Conservation (phyloP, 768 basidiomycete species). For the Russula ochroleuca region DNA sequence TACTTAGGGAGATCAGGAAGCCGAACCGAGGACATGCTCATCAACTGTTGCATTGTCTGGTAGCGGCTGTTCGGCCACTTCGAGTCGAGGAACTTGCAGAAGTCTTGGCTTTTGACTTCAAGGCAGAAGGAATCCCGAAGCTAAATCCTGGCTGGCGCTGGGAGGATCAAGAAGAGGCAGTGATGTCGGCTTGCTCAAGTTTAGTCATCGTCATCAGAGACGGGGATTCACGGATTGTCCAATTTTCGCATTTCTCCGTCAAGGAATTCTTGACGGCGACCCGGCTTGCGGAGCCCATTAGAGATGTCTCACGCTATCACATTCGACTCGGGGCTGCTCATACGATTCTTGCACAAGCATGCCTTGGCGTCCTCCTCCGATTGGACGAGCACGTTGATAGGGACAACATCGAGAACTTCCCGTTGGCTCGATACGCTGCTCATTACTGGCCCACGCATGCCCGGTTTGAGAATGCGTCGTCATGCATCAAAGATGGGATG, state of each 20-base stretch:
- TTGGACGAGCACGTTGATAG: background rate
- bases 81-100: background rate
- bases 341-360: background rate
- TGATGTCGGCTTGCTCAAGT: background rate
- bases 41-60: slow-evolving; percentile 1
- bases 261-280: background rate
- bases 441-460: background rate
- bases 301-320: background rate
- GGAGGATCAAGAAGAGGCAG: background rate
- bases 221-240: background rate
- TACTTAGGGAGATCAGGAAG: slow-evolving; percentile 1
- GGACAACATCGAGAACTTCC: background rate
- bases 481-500: background rate
- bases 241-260: slow-evolving; percentile 2
- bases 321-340: background rate
- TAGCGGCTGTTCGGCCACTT: background rate
- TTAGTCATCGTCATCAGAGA: background rate
- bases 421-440: background rate
- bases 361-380: background rate
- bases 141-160: background rate
- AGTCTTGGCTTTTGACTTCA: background rate
- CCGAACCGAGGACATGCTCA: background rate
- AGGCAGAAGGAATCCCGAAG: background rate
- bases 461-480: background rate
- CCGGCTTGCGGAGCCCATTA: background rate